Conservation (phyloP, 2,329 filamentous ascomycete genomes). For the Pseudogymnoascus sp. region DNA sequence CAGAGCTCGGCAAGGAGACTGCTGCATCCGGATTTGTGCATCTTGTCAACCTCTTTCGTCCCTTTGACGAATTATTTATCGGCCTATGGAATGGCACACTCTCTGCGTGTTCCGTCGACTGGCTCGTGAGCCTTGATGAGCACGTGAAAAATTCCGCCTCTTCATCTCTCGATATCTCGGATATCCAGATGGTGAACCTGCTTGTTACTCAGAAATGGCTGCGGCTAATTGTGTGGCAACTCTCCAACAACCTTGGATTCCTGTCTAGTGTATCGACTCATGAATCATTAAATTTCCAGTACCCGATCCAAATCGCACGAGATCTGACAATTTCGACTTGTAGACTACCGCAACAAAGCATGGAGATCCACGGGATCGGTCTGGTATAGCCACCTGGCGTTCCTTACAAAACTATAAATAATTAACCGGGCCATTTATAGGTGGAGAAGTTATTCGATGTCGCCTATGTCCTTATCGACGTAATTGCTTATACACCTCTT, state of each 20-base stretch:
- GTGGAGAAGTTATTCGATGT: not conserved
- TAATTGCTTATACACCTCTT: not conserved
- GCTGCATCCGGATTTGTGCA: conserved; percentile 50
- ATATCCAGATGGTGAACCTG: conserved; percentile 62
- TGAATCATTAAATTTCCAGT: conserved; percentile 54
- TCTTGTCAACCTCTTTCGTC: conserved; percentile 53
- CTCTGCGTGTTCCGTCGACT: conserved; percentile 31
- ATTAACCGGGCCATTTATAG: not conserved
- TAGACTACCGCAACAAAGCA: conserved; percentile 33
- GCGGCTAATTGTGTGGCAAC: conserved; percentile 64
- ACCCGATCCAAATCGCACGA: conserved; percentile 54
- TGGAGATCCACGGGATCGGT: conserved; percentile 43
- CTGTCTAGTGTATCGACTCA: conserved; percentile 53
- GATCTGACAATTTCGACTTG: conserved; percentile 41
- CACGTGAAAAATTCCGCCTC: conserved; percentile 41
- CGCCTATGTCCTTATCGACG: not conserved
- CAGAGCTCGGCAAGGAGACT: conserved; percentile 44
- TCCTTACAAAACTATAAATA: not conserved
- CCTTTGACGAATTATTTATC: conserved; percentile 57
- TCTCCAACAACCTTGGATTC: conserved; percentile 58
- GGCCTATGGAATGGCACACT: conserved; percentile 56
- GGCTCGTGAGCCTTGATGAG: conserved; percentile 40
- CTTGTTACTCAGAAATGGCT: conserved; percentile 66
- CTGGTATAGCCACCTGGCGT: not conserved
- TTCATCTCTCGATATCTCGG: conserved; percentile 35